Evolutionary conservation across 2,329 filamentous ascomycete species (phyloP), one percentile per base, ranked within the genome.

Genomic region (Xylaria polymorpha): DNA sequence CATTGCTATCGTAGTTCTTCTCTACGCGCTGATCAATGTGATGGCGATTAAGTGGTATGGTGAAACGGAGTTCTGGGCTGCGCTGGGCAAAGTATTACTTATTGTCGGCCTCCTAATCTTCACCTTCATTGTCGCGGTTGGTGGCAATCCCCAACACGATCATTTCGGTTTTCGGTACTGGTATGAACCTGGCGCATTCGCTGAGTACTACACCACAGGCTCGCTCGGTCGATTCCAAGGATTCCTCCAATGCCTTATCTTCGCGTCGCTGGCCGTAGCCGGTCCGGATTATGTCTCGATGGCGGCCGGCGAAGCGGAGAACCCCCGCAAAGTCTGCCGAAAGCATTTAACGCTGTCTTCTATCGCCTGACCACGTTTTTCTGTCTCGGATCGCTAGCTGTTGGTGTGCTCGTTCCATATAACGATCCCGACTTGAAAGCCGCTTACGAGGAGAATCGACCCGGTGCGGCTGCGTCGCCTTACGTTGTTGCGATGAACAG

Each of bases 121-220:
- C 81, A 95, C 93, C 1, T 93, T 97, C 76, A 85, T 97, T 72
- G 88, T 90, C 72, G 95, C 96, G 90, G 82, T 96, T 0, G 94
- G 93, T 8, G 94, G 92, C 2, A 96, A 95, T 73, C 94, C 94
- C 0, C 78, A 89, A 0, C 83, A 87, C 44, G 91, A 94, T 73
- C 83, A 87, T 0, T 92, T 92, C 71, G 92, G 92, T 0, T 95
- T 95, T 77, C 85, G 88, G 32, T 89, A 86, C 78, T 91, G 89
- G 88, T 83, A 85, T 3, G 81, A 87, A 0, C 92, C 92, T 0
- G 92, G 92, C 1, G 84, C 92, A 0, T 94, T 95, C 77, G 86
- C 87, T 2, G 86, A 90, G 70, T 85, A 90, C 57, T 90, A 91
- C 76, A 87, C 85, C 41, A 83, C 83, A 0, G 93, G 92, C 0